A percentile compares a stretch with the other conserved stretches of the same genome.
These are phyloP conservation scores for Teunomyces atbi DNA, from an alignment of 805 yeast species.

Conservation along the genomic window DNA sequence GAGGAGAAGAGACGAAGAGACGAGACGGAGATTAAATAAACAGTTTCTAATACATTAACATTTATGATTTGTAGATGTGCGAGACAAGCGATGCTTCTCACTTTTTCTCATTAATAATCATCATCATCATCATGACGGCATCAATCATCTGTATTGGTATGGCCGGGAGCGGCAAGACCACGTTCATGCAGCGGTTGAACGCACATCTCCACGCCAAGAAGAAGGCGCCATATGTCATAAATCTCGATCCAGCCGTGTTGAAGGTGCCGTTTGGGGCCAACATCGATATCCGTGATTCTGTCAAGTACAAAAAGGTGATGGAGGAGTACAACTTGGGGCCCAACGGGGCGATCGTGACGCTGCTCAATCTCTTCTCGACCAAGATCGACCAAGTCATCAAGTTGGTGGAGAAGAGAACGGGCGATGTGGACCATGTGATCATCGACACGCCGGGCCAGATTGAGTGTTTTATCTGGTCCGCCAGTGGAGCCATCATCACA, in stretches of 20 bases:
- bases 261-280: slow-evolving; percentile 93
- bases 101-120: background rate
- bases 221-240: slow-evolving; percentile 84
- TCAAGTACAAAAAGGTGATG: slow-evolving; percentile 95
- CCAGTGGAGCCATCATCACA: slow-evolving; percentile 93
- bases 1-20: background rate
- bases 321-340: slow-evolving; percentile 94
- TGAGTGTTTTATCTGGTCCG: slow-evolving; percentile 98
- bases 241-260: slow-evolving; percentile 94
- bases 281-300: slow-evolving; percentile 94
- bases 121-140: slow-evolving; percentile 20
- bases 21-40: no score
- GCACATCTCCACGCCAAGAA: slow-evolving; percentile 76
- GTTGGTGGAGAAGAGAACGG: slow-evolving; percentile 75
- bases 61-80: no score
- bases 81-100: no score
- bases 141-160: slow-evolving; percentile 49
- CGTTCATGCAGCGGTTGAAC: slow-evolving; percentile 93
- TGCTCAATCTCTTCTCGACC: slow-evolving; percentile 86
- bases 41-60: no score
- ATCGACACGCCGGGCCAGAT: slow-evolving; percentile 99
- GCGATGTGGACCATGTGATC: slow-evolving; percentile 61
- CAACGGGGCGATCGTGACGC: slow-evolving; percentile 97
- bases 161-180: slow-evolving; percentile 88
- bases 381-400: slow-evolving; percentile 93